phyloP scores from a whole-genome alignment of 441 rosid genomes.

The Theobroma grandiflorum region DNA sequence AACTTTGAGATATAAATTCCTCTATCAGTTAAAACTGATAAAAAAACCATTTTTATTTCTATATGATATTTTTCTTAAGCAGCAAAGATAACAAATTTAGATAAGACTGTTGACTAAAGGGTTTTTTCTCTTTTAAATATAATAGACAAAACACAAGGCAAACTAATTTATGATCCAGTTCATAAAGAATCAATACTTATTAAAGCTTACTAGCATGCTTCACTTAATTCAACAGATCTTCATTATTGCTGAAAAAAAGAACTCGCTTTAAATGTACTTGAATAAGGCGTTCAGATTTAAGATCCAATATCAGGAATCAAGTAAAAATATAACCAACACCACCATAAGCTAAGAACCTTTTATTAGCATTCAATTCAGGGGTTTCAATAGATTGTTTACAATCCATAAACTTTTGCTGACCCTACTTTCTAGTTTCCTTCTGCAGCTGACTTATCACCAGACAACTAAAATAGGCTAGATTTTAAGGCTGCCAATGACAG shows the following conservation, averaged over 20 bases:
- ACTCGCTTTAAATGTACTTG: not conserved
- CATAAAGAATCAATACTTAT: not conserved
- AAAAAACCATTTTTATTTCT: not conserved
- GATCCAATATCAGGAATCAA: not conserved
- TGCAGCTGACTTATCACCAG: not conserved
- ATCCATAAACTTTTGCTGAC: not conserved
- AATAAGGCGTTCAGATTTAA: not conserved
- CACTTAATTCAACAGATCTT: not conserved
- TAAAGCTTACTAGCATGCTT: conserved; percentile 5
- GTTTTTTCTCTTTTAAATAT: not conserved
- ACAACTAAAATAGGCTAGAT: conserved; percentile 1
- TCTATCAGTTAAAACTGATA: not conserved
- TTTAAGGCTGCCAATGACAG: not conserved
- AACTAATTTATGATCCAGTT: not conserved
- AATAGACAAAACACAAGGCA: not conserved
- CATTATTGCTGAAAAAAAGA: not conserved
- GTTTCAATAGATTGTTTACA: not conserved
- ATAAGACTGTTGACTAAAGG: not conserved
- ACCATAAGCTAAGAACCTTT: not conserved
- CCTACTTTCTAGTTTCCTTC: not conserved
- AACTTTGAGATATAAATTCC: conserved; percentile 6
- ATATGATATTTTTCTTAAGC: not conserved
- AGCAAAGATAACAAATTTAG: not conserved
- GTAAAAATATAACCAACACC: not conserved
- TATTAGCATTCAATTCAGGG: not conserved